A percentile compares a stretch with the other conserved stretches of the same genome.
Evolutionary conservation across 306 rosid species (phyloP).

Genomic region (Citrullus colocynthis): DNA sequence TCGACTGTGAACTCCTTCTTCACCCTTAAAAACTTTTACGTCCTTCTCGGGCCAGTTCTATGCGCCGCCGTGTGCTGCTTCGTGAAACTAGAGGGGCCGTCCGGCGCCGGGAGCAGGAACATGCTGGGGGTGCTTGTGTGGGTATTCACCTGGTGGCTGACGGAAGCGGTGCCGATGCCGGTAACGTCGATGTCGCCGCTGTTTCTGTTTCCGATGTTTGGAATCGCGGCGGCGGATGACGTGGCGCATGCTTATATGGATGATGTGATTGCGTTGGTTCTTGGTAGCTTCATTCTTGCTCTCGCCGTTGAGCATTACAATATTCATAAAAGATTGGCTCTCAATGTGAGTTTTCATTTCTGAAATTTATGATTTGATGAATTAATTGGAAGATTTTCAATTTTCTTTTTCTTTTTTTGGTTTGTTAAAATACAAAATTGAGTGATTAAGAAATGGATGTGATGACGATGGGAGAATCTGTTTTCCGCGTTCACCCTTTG

Average conservation of each 20-base stretch:
- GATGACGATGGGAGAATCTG: no score
- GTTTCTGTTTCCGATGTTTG: constrained; percentile 68
- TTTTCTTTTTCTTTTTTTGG: no score
- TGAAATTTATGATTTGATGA: neutral
- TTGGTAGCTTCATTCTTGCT: constrained; percentile 80
- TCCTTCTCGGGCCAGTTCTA: constrained; percentile 50
- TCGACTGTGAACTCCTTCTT: constrained; percentile 14
- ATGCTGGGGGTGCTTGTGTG: constrained; percentile 72
- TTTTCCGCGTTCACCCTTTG: neutral
- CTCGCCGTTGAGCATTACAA: constrained; percentile 88
- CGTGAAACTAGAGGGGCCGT: constrained; percentile 40
- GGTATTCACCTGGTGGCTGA: constrained; percentile 87
- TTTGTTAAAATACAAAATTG: no score
- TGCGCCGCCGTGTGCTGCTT: constrained; percentile 25
- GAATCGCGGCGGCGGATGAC: constrained; percentile 46
- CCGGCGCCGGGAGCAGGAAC: constrained; percentile 22
- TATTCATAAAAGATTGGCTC: constrained; percentile 68
- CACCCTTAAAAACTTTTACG: constrained; percentile 25
- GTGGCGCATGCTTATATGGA: constrained; percentile 78
- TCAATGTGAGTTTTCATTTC: constrained; percentile 40
- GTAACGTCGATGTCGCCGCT: constrained; percentile 77
- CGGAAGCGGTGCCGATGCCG: constrained; percentile 76
- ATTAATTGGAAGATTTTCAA: no score
- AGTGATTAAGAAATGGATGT: no score
- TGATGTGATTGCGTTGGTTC: constrained; percentile 63